Base-by-base conservation (phyloP, 2,329 filamentous ascomycete genomes). In the Aspergillus piperis region DNA sequence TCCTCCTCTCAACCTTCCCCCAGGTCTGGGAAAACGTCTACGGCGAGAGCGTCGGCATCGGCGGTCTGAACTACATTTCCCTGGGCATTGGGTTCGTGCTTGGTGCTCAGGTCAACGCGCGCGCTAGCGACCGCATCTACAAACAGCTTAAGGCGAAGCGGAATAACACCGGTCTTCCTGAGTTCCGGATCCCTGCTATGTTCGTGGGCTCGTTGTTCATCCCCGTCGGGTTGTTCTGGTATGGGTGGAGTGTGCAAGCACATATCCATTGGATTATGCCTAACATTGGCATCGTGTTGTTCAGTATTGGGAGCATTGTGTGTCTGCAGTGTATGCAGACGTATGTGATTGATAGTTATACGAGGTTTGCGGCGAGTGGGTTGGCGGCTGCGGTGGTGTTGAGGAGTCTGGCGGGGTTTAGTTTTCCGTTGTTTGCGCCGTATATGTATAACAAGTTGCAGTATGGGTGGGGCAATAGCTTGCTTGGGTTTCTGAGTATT, bases 1-100 rank as follows among this genome's bases (percentile, higher is more conserved):
- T 3, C 54, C 78, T 17, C 62, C 74, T 52, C 70, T 62, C 5
- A 0, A 79, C 83, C 0, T 66, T 88, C 65, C 83, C 88, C 0
- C 66, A 71, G 0, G 75, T 90, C 0, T 90, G 85, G 85, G 72
- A 78, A 5, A 64, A 69, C 0, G 70, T 77, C 3, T 90, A 90
- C 65, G 66, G 77, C 50, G 78, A 88, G 64, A 80, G 80, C 0
- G 75, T 81, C 6, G 82, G 83, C 48, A 84, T 85, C 15, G 85
- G 82, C 11, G 84, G 84, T 0, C 71, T 89, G 0, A 86, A 89
- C 70, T 89, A 88, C 71, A 79, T 89, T 32, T 83, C 86, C 8
- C 81, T 86, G 41, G 85, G 83, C 0, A 48, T 88, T 0, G 88
- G 88, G 0, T 88, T 88, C 70, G 78, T 87, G 48, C 68, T 82